A percentile compares a stretch with the other conserved stretches of the same genome.
These are phyloP conservation scores for Elsinoe arachidis DNA, from an alignment of 2,329 filamentous ascomycete genomes.

Conservation along the genomic window DNA sequence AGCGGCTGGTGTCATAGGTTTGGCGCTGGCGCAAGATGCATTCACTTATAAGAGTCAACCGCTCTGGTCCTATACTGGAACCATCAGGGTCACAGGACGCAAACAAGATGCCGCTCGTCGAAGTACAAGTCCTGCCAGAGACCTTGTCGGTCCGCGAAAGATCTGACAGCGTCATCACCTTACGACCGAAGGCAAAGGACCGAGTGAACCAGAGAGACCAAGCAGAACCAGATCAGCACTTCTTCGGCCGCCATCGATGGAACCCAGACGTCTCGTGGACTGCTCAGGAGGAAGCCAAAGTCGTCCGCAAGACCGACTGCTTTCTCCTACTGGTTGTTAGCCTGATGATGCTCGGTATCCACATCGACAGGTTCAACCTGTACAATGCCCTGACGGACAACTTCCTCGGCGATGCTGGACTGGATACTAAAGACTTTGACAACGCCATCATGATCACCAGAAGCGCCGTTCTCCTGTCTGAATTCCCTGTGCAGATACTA, in stretches of 20 bases:
- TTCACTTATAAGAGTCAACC: background rate
- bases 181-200: constrained; percentile 1
- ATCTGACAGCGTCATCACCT: constrained; percentile 7
- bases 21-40: background rate
- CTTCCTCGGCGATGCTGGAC: constrained; percentile 14
- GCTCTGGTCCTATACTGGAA: background rate
- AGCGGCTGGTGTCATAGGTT: too few relatives aligned
- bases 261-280: constrained; percentile 16
- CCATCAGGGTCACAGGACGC: background rate
- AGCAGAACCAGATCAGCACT: constrained; percentile 7
- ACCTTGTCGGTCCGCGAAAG: background rate
- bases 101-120: constrained; percentile 9
- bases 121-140: background rate
- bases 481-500: constrained; percentile 17
- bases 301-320: constrained; percentile 17
- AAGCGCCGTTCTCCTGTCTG: constrained; percentile 14
- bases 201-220: constrained; percentile 2
- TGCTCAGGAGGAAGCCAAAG: constrained; percentile 12
- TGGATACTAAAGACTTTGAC: constrained; percentile 17
- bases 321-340: constrained; percentile 15
- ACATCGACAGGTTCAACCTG: constrained; percentile 17
- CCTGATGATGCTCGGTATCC: constrained; percentile 16
- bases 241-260: constrained; percentile 12
- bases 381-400: constrained; percentile 18
- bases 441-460: constrained; percentile 11